A percentile compares a stretch with the other conserved stretches of the same genome.
These are phyloP conservation scores for Yarrowia sp. DNA, from an alignment of 805 yeast species.

Conservation along the genomic window DNA sequence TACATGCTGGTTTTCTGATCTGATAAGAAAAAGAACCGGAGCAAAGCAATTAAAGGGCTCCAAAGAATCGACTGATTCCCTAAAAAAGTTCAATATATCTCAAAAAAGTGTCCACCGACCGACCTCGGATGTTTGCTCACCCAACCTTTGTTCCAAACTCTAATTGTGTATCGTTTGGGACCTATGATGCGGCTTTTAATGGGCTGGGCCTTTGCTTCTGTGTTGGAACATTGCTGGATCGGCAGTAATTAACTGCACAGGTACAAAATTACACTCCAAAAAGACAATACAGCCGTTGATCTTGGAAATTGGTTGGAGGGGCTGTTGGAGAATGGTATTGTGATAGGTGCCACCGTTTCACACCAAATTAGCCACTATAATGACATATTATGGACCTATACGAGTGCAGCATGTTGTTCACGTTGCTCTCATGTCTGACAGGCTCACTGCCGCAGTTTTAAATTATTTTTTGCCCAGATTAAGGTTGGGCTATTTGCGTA, in stretches of 20 bases:
- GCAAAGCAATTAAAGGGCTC: too few relatives aligned
- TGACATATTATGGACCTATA: not conserved
- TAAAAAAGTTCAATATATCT: not conserved
- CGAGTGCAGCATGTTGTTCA: too few relatives aligned
- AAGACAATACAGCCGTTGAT: not conserved
- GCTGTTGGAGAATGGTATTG: too few relatives aligned
- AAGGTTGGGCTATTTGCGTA: not conserved
- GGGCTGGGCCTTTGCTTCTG: slow-evolving; percentile 2
- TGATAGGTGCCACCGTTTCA: not conserved
- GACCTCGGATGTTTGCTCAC: not conserved
- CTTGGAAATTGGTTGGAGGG: not conserved
- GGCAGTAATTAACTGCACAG: not conserved
- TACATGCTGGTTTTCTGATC: not conserved
- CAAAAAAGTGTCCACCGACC: not conserved
- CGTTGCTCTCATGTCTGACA: too few relatives aligned
- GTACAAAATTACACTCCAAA: not conserved
- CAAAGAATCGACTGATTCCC: too few relatives aligned
- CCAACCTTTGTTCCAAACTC: not conserved
- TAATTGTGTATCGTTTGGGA: not conserved
- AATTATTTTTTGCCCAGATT: not conserved
- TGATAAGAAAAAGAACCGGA: not conserved
- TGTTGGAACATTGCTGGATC: slow-evolving; percentile 22
- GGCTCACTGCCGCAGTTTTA: not conserved
- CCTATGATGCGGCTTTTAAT: slow-evolving; percentile 4
- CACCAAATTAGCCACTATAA: too few relatives aligned